Conservation (phyloP, 306 rosid genomes). For the Fragaria iinumae region DNA sequence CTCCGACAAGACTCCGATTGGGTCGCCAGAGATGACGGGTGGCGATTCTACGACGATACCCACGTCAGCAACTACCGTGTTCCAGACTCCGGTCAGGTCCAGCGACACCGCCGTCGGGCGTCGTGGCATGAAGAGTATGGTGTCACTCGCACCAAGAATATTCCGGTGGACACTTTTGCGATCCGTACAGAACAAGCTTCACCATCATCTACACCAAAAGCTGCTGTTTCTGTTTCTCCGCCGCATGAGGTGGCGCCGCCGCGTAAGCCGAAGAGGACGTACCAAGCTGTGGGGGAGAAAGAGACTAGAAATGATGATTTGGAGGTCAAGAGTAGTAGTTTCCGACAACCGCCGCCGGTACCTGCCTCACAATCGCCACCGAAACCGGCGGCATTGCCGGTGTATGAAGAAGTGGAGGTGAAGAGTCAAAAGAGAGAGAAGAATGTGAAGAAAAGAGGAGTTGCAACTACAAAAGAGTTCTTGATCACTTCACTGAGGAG, state of each 20-base stretch:
- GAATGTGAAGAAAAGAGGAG: constrained; percentile 44
- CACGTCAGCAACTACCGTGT: constrained; percentile 35
- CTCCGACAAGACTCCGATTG: constrained; percentile 65
- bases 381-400: neutral
- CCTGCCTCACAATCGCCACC: constrained; percentile 2
- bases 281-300: constrained; percentile 24
- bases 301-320: neutral
- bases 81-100: constrained; percentile 32
- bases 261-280: constrained; percentile 31
- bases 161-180: constrained; percentile 37
- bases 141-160: constrained; percentile 14
- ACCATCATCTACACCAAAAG: neutral
- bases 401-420: constrained; percentile 13
- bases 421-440: constrained; percentile 24
- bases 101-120: constrained; percentile 28
- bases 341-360: neutral
- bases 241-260: constrained; percentile 22
- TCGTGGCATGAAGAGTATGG: constrained; percentile 18
- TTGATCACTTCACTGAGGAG: constrained; percentile 38
- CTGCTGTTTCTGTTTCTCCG: neutral
- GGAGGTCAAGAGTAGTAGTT: neutral
- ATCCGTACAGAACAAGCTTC: constrained; percentile 31
- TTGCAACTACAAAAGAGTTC: constrained; percentile 52
- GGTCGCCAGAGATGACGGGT: constrained; percentile 44
- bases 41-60: constrained; percentile 71